phyloP scores from a whole-genome alignment of 1,284 basidiomycete species.

The Leccinum pallidistipes region DNA sequence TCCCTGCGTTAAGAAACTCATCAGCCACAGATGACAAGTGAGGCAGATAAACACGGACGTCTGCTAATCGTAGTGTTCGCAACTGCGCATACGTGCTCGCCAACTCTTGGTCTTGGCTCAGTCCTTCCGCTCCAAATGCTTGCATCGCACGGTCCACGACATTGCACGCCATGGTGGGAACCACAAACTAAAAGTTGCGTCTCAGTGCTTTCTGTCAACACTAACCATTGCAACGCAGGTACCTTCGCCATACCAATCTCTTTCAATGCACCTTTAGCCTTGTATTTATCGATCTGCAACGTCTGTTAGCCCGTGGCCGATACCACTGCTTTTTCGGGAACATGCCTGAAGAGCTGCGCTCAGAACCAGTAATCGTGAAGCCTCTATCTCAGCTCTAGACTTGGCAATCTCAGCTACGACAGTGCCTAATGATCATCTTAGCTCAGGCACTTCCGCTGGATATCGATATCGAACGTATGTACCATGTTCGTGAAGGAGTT shows the following conservation, averaged over 20 bases:
- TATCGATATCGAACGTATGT: conserved; percentile 20
- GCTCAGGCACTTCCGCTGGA: neutral
- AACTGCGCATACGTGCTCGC: conserved; percentile 79
- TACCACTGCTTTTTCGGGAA: conserved; percentile 4
- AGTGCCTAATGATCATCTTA: conserved; percentile 54
- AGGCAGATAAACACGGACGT: conserved; percentile 54
- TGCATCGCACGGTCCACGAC: conserved; percentile 96
- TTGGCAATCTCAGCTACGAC: conserved; percentile 90
- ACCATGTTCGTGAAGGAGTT: conserved; percentile 91
- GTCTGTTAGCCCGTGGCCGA: conserved; percentile 6
- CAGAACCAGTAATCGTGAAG: conserved; percentile 83
- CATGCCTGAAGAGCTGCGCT: conserved; percentile 86
- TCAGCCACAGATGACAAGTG: conserved; percentile 7
- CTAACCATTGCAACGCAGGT: neutral
- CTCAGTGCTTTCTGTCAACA: conserved; percentile 7
- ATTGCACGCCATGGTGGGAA: conserved; percentile 84
- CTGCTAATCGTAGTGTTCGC: conserved; percentile 87
- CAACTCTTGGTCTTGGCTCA: conserved; percentile 88
- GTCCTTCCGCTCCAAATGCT: conserved; percentile 91
- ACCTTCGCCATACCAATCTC: conserved; percentile 98
- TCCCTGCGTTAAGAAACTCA: conserved; percentile 49
- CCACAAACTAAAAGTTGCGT: conserved; percentile 67
- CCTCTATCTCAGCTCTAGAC: conserved; percentile 92
- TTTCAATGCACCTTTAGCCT: conserved; percentile 93
- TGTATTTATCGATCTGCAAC: conserved; percentile 81